A percentile compares a stretch with the other conserved stretches of the same genome.
Evolutionary conservation across 768 basidiomycete genomes (phyloP).

Genomic region (Lactarius hatsudake): DNA sequence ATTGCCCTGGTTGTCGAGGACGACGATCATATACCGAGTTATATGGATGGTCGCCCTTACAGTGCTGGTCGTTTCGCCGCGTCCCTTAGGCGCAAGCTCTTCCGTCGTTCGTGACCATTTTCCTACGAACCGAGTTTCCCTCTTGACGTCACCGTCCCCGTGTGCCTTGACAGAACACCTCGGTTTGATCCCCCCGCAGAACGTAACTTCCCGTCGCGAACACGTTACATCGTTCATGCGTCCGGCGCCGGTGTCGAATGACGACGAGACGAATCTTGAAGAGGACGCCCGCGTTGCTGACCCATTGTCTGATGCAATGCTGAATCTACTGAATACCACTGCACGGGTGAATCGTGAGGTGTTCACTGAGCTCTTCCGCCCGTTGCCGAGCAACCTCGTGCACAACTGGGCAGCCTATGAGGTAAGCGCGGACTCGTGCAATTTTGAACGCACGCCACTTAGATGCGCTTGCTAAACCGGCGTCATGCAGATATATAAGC

Average conservation of each 20-base stretch:
- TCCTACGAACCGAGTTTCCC: neutral
- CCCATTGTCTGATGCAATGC: conserved; percentile 62
- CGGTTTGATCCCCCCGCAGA: conserved; percentile 79
- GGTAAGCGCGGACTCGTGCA: conserved; percentile 36
- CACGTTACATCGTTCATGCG: conserved; percentile 62
- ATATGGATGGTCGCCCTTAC: conserved; percentile 77
- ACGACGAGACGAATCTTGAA: conserved; percentile 55
- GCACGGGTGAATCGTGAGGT: conserved; percentile 80
- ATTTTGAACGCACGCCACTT: no score
- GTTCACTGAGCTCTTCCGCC: conserved; percentile 82
- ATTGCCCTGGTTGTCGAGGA: conserved; percentile 94
- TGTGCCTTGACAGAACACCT: conserved; percentile 61
- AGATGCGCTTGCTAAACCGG: neutral
- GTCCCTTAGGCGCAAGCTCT: conserved; percentile 77
- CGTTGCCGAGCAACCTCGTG: conserved; percentile 83
- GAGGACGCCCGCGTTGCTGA: conserved; percentile 75
- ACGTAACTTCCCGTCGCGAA: conserved; percentile 43
- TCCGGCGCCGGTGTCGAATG: conserved; percentile 69
- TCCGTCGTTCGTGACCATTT: conserved; percentile 53
- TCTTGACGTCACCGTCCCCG: conserved; percentile 9
- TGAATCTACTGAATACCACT: conserved; percentile 61
- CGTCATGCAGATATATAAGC: conserved; percentile 57
- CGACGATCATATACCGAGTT: conserved; percentile 64
- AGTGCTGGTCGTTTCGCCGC: conserved; percentile 79
- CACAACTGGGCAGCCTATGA: conserved; percentile 77